Evolutionary conservation across 805 yeast species (phyloP).

Genomic region (Candida ovalis): DNA sequence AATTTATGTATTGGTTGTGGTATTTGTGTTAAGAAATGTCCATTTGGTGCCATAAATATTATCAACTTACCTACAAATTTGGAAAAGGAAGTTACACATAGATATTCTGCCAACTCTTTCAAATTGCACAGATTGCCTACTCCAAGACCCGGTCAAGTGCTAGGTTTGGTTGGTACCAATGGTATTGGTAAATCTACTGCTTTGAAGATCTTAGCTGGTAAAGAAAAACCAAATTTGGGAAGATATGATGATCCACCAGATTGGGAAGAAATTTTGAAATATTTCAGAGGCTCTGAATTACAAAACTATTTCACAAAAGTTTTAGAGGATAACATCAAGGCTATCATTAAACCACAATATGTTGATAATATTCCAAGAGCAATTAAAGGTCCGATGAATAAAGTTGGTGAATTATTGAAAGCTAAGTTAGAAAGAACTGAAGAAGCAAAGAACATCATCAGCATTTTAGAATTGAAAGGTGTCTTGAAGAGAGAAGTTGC

Average conservation of each 20-base stretch:
- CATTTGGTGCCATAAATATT: conserved; percentile 94
- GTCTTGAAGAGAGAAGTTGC: conserved; percentile 84
- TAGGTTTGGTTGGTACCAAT: conserved; percentile 96
- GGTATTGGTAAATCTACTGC: conserved; percentile 99
- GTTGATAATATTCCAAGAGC: conserved; percentile 98
- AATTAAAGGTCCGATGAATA: conserved; percentile 80
- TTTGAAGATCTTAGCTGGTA: conserved; percentile 92
- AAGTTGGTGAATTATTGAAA: conserved; percentile 80
- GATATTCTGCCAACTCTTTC: conserved; percentile 97
- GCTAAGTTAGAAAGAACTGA: conserved; percentile 72
- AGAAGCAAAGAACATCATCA: conserved; percentile 60
- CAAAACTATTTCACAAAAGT: conserved; percentile 95
- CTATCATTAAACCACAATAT: conserved; percentile 98
- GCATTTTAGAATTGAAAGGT: conserved; percentile 67
- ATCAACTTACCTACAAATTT: conserved; percentile 95
- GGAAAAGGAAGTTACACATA: conserved; percentile 88
- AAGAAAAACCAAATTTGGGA: conserved; percentile 95
- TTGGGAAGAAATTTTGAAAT: conserved; percentile 88
- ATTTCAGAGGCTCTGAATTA: conserved; percentile 95
- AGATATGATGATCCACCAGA: conserved; percentile 93
- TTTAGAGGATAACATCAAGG: conserved; percentile 89
- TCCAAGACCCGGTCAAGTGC: conserved; percentile 98
- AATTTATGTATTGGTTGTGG: conserved; percentile 98
- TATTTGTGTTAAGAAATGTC: conserved; percentile 98
- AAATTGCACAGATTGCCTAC: conserved; percentile 96